Evolutionary conservation across 1,284 basidiomycete genomes (phyloP).

Genomic region (Cronartium quercuum): DNA sequence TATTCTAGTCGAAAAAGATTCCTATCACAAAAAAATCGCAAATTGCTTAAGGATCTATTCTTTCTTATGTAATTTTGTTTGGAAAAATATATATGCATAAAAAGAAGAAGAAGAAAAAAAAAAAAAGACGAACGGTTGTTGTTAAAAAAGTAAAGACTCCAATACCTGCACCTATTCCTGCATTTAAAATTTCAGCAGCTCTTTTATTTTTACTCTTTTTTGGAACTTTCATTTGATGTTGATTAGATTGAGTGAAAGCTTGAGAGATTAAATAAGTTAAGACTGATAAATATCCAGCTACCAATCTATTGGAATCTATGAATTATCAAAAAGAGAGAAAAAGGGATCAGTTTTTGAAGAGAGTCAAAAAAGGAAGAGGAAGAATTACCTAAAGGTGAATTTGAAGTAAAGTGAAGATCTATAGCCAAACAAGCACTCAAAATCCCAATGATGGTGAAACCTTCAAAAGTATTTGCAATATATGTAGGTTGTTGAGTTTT

Average conservation of each 20-base stretch:
- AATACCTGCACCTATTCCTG: background rate
- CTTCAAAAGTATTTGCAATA: no score
- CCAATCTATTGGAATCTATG: background rate
- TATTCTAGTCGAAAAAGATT: background rate
- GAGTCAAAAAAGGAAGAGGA: background rate
- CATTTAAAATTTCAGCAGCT: background rate
- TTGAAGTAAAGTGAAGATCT: background rate
- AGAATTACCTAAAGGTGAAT: background rate
- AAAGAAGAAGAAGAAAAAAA: no score
- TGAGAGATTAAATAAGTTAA: background rate
- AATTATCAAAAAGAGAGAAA: background rate
- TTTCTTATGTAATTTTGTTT: background rate
- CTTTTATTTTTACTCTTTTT: background rate
- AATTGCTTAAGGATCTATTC: background rate
- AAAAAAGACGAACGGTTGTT: no score
- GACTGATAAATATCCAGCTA: background rate
- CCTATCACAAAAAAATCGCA: background rate
- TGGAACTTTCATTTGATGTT: background rate
- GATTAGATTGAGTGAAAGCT: no score
- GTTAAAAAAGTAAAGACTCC: background rate
- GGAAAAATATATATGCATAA: background rate
- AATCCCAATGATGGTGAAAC: background rate
- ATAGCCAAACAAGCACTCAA: slow-evolving; percentile 2
- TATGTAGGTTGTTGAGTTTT: background rate
- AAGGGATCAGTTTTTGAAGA: background rate